phyloP scores from a whole-genome alignment of 306 rosid species.

The Castanopsis chinensis region DNA sequence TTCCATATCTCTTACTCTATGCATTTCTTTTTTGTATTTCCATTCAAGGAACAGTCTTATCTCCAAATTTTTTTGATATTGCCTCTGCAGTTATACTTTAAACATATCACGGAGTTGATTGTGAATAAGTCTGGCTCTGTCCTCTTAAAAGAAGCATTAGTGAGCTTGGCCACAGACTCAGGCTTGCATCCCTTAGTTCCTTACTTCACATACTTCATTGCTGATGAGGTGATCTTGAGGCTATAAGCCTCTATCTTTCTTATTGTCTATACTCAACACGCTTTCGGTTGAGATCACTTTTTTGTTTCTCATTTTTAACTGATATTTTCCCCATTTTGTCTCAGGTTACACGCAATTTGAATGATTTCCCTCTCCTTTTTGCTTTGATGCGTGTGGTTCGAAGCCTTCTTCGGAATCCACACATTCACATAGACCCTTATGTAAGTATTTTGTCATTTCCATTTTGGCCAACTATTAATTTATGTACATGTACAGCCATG shows the following conservation, averaged over 20 bases:
- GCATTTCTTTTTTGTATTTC: constrained; percentile 18
- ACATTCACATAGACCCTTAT: constrained; percentile 81
- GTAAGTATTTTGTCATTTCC: constrained; percentile 46
- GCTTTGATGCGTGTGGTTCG: constrained; percentile 76
- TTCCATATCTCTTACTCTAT: constrained; percentile 11
- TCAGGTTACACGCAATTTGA: constrained; percentile 66
- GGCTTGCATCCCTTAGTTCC: constrained; percentile 94
- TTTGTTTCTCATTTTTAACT: constrained; percentile 18
- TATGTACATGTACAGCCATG: constrained; percentile 11
- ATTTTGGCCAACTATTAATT: background rate
- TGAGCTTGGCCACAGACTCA: constrained; percentile 77
- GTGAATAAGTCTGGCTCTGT: constrained; percentile 58
- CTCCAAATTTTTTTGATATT: constrained; percentile 24
- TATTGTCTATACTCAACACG: constrained; percentile 5
- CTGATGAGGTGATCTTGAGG: constrained; percentile 67
- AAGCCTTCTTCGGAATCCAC: constrained; percentile 81
- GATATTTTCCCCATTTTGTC: constrained; percentile 28
- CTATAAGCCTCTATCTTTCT: constrained; percentile 8
- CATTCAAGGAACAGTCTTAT: background rate
- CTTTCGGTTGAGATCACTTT: constrained; percentile 11
- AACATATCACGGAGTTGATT: constrained; percentile 61
- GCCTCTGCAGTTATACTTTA: constrained; percentile 72
- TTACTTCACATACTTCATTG: constrained; percentile 66
- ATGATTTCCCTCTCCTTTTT: constrained; percentile 49
- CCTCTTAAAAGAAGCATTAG: constrained; percentile 62